These are phyloP conservation scores for Acacia pycnantha DNA, from an alignment of 331 rosid genomes.

Conservation along the genomic window DNA sequence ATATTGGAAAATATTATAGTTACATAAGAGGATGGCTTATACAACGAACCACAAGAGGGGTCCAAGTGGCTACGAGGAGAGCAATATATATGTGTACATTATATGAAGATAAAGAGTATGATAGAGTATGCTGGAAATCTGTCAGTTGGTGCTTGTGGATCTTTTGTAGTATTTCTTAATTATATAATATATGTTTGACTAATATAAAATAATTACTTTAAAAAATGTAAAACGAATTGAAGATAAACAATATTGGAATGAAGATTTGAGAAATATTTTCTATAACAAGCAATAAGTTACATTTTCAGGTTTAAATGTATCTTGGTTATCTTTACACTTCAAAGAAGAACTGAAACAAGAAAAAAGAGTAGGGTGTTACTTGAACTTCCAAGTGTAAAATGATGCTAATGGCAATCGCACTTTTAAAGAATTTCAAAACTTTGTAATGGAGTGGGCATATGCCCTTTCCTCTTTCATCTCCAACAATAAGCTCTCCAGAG, in stretches of 20 bases:
- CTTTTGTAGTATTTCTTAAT: too few species aligned
- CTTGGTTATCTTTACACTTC: background rate
- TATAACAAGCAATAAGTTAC: background rate
- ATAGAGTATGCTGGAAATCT: too few species aligned
- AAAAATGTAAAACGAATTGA: too few species aligned
- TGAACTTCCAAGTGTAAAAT: background rate
- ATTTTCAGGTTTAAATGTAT: too few species aligned
- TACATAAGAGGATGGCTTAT: too few species aligned
- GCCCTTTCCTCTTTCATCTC: constrained; percentile 38
- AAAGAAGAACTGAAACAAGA: background rate
- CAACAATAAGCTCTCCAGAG: constrained; percentile 35
- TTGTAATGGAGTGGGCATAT: background rate
- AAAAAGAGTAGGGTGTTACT: background rate
- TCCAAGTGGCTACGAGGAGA: too few species aligned
- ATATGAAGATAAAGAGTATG: too few species aligned
- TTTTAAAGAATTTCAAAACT: constrained; percentile 5
- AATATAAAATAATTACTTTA: too few species aligned
- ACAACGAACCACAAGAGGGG: too few species aligned
- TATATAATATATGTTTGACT: background rate
- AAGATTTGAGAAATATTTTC: background rate
- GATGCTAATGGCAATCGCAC: background rate
- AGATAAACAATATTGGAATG: background rate
- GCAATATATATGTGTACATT: too few species aligned
- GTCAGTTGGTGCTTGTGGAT: background rate
- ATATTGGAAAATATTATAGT: too few species aligned